Evolutionary conservation across 1,284 basidiomycete genomes (phyloP), one percentile per base, ranked within the genome.

Genomic region (Vanrija pseudolonga): DNA sequence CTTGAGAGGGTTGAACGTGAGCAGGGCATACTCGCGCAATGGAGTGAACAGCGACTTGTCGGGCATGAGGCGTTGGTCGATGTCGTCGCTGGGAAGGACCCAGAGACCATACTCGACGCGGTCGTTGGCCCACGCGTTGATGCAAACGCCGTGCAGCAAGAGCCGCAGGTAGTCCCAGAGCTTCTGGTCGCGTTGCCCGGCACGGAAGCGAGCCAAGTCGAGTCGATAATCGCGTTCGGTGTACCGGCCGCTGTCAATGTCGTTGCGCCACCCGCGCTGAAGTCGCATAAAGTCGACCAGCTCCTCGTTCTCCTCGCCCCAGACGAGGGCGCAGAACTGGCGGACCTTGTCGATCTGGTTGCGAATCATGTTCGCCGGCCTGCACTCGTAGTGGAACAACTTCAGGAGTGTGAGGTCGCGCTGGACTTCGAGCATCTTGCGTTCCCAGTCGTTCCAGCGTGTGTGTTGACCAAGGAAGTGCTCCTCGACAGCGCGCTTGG

Each of bases 61-160:
- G 32, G 32, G 32, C 12, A 12, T 9, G 32, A 32, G 12, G 12
- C 4, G 4, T 12, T 32, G 32, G 4, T 41, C 26, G 19, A 71
- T 50, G 48, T 71, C 69, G 41, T 69, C 67, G 17, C 52, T 54
- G 4, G 69, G 69, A 24, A 59, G 46, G 19, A 71, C 57, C 69
- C 69, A 71, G 23, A 60, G 61, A 8, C 63, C 69, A 18, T 51
- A 45, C 23, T 55, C 45, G 22, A 69, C 55, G 11, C 69, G 59
- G 39, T 61, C 59, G 18, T 23, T 50, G 45, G 61, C 44, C 52
- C 56, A 71, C 15, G 55, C 49, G 26, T 60, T 51, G 43, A 71
- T 49, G 32, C 53, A 59, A 6, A 47, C 56, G 4, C 47, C 20
- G 24, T 53, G 45, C 15, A 67, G 46, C 46, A 53, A 57, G 0